A percentile compares a stretch with the other conserved stretches of the same genome.
Conservation (phyloP, 768 basidiomycete genomes). For the Galerina sulciceps region DNA sequence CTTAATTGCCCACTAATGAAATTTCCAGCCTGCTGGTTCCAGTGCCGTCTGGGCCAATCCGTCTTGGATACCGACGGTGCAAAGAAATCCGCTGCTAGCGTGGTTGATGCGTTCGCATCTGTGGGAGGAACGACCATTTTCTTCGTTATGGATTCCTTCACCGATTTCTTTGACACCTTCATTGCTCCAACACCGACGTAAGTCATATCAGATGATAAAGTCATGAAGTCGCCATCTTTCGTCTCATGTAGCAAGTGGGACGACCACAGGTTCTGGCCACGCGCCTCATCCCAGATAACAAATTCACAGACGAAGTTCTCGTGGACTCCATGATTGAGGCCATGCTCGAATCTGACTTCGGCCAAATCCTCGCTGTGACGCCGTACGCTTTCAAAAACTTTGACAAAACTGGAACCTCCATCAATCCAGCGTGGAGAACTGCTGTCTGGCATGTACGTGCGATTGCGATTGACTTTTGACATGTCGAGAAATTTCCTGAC, state of each 20-base stretch:
- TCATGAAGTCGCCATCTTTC: background rate
- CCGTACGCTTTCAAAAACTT: constrained; percentile 20
- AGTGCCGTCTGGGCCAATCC: constrained; percentile 21
- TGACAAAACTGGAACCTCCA: constrained; percentile 18
- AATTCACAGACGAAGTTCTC: constrained; percentile 12
- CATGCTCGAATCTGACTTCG: constrained; percentile 24
- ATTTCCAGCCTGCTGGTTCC: constrained; percentile 9
- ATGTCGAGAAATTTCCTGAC: too few species aligned
- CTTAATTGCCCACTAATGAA: background rate
- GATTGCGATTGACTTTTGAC: background rate
- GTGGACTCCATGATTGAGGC: constrained; percentile 17
- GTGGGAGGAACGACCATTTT: constrained; percentile 19
- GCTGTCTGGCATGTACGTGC: constrained; percentile 22
- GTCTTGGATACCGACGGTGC: constrained; percentile 10
- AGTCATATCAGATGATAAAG: background rate
- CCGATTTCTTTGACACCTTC: constrained; percentile 23
- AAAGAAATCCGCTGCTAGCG: constrained; percentile 13
- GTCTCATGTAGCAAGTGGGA: constrained; percentile 12
- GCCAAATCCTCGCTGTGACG: constrained; percentile 21
- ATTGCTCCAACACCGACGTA: constrained; percentile 21
- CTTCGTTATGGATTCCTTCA: constrained; percentile 18
- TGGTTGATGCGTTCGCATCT: constrained; percentile 18
- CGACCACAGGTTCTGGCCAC: constrained; percentile 20
- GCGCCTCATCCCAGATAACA: constrained; percentile 16
- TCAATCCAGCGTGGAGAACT: constrained; percentile 21